A percentile compares a stretch with the other conserved stretches of the same genome.
Evolutionary conservation across 2,329 filamentous ascomycete species (phyloP).

Genomic region (Trichoderma koningii): DNA sequence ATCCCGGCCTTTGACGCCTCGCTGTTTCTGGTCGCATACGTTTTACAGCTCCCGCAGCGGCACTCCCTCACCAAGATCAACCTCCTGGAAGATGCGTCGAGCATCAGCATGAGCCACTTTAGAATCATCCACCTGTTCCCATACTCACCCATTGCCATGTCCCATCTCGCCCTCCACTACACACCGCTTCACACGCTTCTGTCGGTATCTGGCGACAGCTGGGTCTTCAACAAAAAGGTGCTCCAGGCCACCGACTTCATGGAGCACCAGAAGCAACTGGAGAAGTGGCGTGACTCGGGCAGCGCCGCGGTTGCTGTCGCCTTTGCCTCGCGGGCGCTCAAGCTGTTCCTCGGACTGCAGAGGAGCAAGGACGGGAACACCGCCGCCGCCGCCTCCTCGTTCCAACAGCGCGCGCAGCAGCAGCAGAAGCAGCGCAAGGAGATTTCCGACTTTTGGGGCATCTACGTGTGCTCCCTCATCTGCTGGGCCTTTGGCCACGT

Average conservation of each 20-base stretch:
- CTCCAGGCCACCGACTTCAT: slow-evolving; percentile 47
- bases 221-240: slow-evolving; percentile 59
- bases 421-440: slow-evolving; percentile 39
- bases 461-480: slow-evolving; percentile 60
- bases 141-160: slow-evolving; percentile 49
- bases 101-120: slow-evolving; percentile 33
- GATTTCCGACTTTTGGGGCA: slow-evolving; percentile 56
- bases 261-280: slow-evolving; percentile 51
- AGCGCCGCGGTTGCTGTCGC: slow-evolving; percentile 49
- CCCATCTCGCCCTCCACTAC: slow-evolving; percentile 59
- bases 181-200: slow-evolving; percentile 61
- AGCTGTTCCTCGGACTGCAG: slow-evolving; percentile 45
- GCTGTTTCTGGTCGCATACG: slow-evolving; percentile 45
- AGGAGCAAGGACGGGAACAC: slow-evolving; percentile 20
- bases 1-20: slow-evolving; percentile 45
- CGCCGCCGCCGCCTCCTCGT: neutral
- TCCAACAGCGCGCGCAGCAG: slow-evolving; percentile 30
- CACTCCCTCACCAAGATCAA: slow-evolving; percentile 35
- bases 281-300: slow-evolving; percentile 49
- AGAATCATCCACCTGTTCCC: slow-evolving; percentile 48
- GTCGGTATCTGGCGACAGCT: slow-evolving; percentile 60
- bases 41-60: slow-evolving; percentile 44
- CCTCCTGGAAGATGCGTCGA: slow-evolving; percentile 32
- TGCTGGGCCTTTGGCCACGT: slow-evolving; percentile 59
- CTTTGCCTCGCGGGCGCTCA: slow-evolving; percentile 56